Conservation (phyloP, 2,329 filamentous ascomycete genomes). For the Simplicillium aogashimaense region DNA sequence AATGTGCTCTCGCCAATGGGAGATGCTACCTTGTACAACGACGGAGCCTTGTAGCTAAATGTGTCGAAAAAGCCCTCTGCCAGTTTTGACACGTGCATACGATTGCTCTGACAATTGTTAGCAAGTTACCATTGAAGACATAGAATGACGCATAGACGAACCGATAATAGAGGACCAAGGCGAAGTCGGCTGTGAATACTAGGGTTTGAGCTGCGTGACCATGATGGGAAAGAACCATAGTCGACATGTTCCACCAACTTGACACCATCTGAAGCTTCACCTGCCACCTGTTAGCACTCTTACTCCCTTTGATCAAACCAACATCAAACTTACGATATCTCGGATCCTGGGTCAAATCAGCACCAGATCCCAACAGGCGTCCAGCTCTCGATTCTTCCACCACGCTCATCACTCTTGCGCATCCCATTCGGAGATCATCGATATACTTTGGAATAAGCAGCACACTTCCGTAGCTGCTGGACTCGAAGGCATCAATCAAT, state of each 20-base stretch:
- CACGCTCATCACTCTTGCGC: constrained; percentile 40
- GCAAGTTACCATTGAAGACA: neutral
- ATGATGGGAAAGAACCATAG: constrained; percentile 40
- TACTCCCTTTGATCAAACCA: too few relatives aligned
- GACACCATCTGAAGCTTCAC: constrained; percentile 27
- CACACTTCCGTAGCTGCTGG: constrained; percentile 40
- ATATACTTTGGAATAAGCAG: constrained; percentile 35
- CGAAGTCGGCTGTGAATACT: constrained; percentile 34
- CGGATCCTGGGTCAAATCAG: constrained; percentile 30
- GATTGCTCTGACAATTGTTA: constrained; percentile 28
- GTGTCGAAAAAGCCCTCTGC: constrained; percentile 42
- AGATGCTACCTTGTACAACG: constrained; percentile 37
- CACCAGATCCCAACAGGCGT: constrained; percentile 29
- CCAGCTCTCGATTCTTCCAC: constrained; percentile 39
- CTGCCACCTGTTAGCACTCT: constrained; percentile 17
- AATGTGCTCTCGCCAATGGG: constrained; percentile 32
- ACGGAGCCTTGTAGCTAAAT: constrained; percentile 35
- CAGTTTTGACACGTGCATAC: constrained; percentile 37
- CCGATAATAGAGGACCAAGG: constrained; percentile 41
- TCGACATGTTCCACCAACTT: constrained; percentile 35
- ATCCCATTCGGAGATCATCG: constrained; percentile 34
- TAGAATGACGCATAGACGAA: constrained; percentile 18
- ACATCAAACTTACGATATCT: constrained; percentile 32
- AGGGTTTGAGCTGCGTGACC: constrained; percentile 25
- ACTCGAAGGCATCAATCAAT: constrained; percentile 35